Evolutionary conservation across 75 land plant species (phyloP), one percentile per base, ranked within the genome.

Genomic region (Chamaecyparis obtusa): DNA sequence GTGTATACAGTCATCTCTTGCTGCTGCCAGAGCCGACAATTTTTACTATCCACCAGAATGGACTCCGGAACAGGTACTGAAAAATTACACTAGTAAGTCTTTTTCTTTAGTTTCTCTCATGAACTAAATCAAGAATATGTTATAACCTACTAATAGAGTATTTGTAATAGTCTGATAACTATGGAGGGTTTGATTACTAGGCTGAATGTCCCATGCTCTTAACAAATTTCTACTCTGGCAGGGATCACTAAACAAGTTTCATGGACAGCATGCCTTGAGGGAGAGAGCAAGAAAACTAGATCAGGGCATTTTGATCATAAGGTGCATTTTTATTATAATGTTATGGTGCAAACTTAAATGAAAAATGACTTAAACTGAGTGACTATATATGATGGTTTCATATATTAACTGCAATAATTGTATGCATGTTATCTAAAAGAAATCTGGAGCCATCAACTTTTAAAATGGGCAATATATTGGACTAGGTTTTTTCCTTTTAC

Each of bases 1-100:
- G 57, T 83, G 57, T 79, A 41, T 95, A 84, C 94, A 96, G 99
- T 97, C 99, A 84, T 93, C 99, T 8, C 97, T 98, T 89, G 99
- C 99, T 67, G 99, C 99, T 82, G 99, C 99, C 39, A 87, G 99
- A 87, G 99, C 99, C 33, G 99, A 98, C 84, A 98, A 98, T 85
- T 98, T 98, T 87, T 98, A 98, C 90, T 98, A 95, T 83, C 99
- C 99, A 1, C 99, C 99, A 88, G 99, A 98, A 97, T 98, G 99
- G 99, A 90, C 91, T 41, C 99, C 99, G 49, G 90, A 91, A 49
- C 92, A 97, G 97, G 98, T 96, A 92, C 85, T 81, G 41, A 37
- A 78, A 49, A 16, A 33, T 55, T 49, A 17, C 72, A 64, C 0
- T 17, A 19, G 14, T 24, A 24, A 0, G 85, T 60, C 3, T 33